Conservation (phyloP, 78 protist genomes). For the Dictyostelium discoideum region dicty_2.7 NC_007088.5:242001-242500, state of each 20-base stretch:
- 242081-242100: conserved; percentile 61
- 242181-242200: conserved; percentile 70
- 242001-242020: conserved; percentile 73
- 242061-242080: conserved; percentile 80
- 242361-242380: conserved; percentile 46
- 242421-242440: conserved; percentile 66
- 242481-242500: conserved; percentile 22
- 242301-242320: conserved; percentile 59
- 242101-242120: conserved; percentile 77
- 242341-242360: conserved; percentile 60
- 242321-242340: conserved; percentile 9
- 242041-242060: conserved; percentile 83
- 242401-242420: conserved; percentile 48
- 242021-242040: conserved; percentile 75
- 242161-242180: neutral
- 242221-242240: conserved; percentile 70
- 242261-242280: conserved; percentile 68
- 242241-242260: conserved; percentile 60
- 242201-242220: conserved; percentile 56
- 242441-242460: conserved; percentile 36
- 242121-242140: conserved; percentile 74
- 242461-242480: conserved; percentile 61
- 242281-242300: conserved; percentile 55
- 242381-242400: conserved; percentile 76
- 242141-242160: conserved; percentile 23